A percentile compares a stretch with the other conserved stretches of the same genome.
Evolutionary conservation across 108 stramenopile species (phyloP).

Genomic region (Schizochytrium sp.): DNA sequence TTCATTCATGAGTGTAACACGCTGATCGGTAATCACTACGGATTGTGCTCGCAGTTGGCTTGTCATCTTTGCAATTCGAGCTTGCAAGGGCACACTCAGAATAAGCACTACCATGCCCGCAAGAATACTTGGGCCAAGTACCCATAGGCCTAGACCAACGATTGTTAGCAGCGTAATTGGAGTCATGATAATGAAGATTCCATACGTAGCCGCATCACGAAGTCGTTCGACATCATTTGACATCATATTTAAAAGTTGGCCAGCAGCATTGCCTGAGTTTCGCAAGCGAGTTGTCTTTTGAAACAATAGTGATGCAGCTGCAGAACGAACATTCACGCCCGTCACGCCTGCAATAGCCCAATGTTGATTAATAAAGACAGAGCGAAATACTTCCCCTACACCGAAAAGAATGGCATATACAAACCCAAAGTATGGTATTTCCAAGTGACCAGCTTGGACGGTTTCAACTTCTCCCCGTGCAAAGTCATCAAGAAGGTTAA

Average conservation of each 20-base stretch:
- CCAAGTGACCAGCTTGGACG: not conserved
- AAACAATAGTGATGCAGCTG: not conserved
- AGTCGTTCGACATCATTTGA: constrained; percentile 40
- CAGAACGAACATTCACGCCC: constrained; percentile 46
- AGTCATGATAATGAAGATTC: constrained; percentile 1
- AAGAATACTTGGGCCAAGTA: constrained; percentile 32
- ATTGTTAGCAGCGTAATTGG: constrained; percentile 43
- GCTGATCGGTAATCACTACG: constrained; percentile 29
- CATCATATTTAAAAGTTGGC: constrained; percentile 25
- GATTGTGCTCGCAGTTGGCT: constrained; percentile 9
- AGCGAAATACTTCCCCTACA: constrained; percentile 1
- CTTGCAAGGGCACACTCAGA: not conserved
- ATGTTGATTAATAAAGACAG: constrained; percentile 47
- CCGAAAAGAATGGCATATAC: not conserved
- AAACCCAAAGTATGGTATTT: constrained; percentile 58
- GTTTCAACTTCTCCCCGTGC: constrained; percentile 2
- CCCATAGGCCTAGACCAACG: not conserved
- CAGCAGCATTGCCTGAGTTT: not conserved
- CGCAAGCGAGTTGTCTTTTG: constrained; percentile 6
- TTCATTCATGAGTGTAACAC: constrained; percentile 62
- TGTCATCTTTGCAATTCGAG: not conserved
- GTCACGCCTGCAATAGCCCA: not conserved
- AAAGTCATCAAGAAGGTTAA: constrained; percentile 29
- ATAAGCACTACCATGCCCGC: constrained; percentile 24
- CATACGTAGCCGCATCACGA: constrained; percentile 48